Conservation (phyloP, 305 asterid genomes). For the Fraxinus angustifolia region DNA sequence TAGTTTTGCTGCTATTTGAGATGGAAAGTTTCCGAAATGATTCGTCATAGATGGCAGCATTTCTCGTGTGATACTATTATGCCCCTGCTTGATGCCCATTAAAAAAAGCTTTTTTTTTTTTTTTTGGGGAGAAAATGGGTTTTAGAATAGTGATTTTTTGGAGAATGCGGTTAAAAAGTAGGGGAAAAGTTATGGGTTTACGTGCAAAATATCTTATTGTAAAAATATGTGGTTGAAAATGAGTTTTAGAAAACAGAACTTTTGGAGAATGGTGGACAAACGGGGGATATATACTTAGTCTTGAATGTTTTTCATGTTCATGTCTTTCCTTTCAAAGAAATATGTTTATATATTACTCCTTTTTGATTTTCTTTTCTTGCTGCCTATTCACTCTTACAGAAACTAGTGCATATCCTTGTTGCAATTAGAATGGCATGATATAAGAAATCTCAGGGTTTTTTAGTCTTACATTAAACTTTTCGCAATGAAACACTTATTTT, state of each 20-base stretch:
- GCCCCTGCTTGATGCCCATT: not conserved
- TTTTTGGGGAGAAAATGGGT: not conserved
- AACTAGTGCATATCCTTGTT: not conserved
- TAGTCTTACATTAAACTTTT: not conserved
- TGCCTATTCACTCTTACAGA: not conserved
- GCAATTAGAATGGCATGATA: not conserved
- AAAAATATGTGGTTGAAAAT: not conserved
- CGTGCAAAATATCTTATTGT: not conserved
- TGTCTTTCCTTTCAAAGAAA: not conserved
- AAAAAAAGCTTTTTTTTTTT: too few species aligned
- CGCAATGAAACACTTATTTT: not conserved
- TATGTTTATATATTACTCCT: not conserved
- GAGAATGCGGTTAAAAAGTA: not conserved
- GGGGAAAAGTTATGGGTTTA: not conserved
- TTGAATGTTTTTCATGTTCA: not conserved
- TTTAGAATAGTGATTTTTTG: not conserved
- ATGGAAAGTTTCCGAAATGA: not conserved
- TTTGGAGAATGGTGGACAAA: not conserved
- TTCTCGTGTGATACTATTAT: not conserved
- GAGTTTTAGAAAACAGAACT: not conserved
- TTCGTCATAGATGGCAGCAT: not conserved
- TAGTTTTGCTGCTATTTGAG: not conserved
- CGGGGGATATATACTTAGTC: not conserved
- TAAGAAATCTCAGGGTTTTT: not conserved
- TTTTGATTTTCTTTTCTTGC: not conserved